These are phyloP conservation scores for Aurifilum marmelostoma DNA, from an alignment of 2,329 filamentous ascomycete species.

Conservation along the genomic window DNA sequence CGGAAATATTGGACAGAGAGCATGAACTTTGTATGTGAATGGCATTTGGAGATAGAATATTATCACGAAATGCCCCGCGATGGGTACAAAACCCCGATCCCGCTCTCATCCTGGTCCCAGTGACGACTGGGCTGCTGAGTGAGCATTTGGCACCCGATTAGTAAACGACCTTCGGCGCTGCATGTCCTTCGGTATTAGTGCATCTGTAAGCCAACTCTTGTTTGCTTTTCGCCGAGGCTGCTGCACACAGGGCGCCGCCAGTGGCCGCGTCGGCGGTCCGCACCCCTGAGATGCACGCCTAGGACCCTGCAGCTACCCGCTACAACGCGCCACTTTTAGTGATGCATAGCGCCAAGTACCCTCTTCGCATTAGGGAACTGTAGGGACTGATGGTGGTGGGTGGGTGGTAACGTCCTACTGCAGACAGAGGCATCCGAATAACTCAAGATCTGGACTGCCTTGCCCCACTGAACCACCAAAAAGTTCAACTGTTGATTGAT, in stretches of 20 bases:
- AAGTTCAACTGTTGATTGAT: not conserved
- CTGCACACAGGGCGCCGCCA: not conserved
- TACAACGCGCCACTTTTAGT: not conserved
- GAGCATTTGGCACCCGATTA: constrained; percentile 15
- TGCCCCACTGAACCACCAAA: not conserved
- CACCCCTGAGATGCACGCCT: not conserved
- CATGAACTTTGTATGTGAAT: not conserved
- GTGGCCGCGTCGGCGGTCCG: constrained; percentile 1
- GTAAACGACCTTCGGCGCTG: not conserved
- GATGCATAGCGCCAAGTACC: not conserved
- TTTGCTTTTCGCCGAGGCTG: not conserved
- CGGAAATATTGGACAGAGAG: not conserved
- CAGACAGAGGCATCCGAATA: no score
- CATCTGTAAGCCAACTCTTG: not conserved
- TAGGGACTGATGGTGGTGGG: no score
- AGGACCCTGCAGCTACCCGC: not conserved
- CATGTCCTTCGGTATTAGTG: not conserved
- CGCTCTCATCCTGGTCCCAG: not conserved
- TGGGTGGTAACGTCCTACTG: no score
- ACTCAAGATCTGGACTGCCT: not conserved
- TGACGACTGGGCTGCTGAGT: constrained; percentile 6
- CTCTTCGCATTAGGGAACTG: no score
- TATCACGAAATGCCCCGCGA: constrained; percentile 14
- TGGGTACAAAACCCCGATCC: not conserved
- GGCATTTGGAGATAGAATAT: not conserved